Base-by-base conservation (phyloP, 768 basidiomycete species). In the Hygrophorus russula region DNA sequence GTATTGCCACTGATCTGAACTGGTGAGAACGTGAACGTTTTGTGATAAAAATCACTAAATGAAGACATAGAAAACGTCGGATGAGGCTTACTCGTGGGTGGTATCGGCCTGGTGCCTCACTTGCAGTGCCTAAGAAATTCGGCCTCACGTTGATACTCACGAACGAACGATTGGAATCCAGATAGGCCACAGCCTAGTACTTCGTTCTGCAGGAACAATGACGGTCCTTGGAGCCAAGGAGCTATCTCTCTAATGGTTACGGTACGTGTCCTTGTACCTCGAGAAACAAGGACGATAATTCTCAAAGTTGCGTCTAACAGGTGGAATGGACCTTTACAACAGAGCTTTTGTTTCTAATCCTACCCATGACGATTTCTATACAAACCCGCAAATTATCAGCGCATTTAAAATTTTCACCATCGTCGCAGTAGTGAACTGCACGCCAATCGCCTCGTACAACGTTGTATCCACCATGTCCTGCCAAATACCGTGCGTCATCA, bases 401-500 rank as follows among this genome's bases (percentile, higher is more conserved):
- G 59, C 59, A 3, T 64, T 56, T 56, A 61, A 64, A 40, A 62
- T n/a, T n/a, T 48, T 48, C 3, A 39, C 32, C 31, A 48, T 44
- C 3, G 47, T 44, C 10, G 4, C 29, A 27, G 32, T 44, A 3
- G 42, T 48, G 30, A 48, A 48, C 12, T 32, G 37, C 13, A 11
- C 7, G 24, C 36, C 34, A 31, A 29, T 27, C 2, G 48, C 39
- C 18, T 49, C 54, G 49, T 68, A 80, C 4, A 71, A 71, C 0
- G 77, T 78, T 2, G 78, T 82, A 51, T 83, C 82, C 1, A 85
- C 79, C 20, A 84, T 83, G 51, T 85, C 82, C 67, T 78, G 44
- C 20, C 13, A 28, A 2, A 35, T 4, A 32, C 13, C 8, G 2
- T 36, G n/a, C n/a, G n/a, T n/a, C 17, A 18, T 2, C 29, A 30